Evolutionary conservation across 2,329 filamentous ascomycete genomes (phyloP).

Genomic region (Coccinonectria pachysandricola): DNA sequence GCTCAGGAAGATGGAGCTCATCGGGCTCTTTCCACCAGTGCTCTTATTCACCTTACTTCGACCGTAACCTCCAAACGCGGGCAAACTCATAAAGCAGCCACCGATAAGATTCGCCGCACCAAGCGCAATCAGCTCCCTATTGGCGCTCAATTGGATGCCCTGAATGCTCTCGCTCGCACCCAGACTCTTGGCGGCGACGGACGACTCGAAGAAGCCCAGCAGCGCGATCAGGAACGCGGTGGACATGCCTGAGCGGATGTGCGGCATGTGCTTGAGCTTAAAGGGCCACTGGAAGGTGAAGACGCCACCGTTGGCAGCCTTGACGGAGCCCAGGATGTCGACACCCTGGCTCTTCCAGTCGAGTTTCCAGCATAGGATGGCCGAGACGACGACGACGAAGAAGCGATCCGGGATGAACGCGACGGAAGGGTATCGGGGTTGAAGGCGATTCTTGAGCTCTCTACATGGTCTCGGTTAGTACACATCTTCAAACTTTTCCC

Average conservation of each 20-base stretch:
- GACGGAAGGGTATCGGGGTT: conserved; percentile 67
- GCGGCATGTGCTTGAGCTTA: conserved; percentile 60
- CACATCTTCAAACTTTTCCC: too few relatives aligned
- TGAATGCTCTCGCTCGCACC: conserved; percentile 61
- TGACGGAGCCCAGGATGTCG: conserved; percentile 71
- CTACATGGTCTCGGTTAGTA: too few relatives aligned
- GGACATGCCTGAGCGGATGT: conserved; percentile 77
- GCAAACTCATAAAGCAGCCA: conserved; percentile 83
- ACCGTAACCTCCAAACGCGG: conserved; percentile 92
- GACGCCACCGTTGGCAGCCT: conserved; percentile 57
- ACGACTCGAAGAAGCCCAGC: conserved; percentile 97
- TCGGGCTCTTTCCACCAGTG: conserved; percentile 84
- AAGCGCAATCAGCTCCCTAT: conserved; percentile 85
- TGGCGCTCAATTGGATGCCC: conserved; percentile 75
- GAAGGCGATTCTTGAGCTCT: conserved; percentile 69
- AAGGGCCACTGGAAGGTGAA: conserved; percentile 87
- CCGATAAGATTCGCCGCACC: conserved; percentile 87
- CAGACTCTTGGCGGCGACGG: conserved; percentile 87
- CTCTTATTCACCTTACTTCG: conserved; percentile 90
- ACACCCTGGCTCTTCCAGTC: conserved; percentile 74
- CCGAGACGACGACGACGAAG: conserved; percentile 74
- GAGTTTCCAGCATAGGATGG: conserved; percentile 65
- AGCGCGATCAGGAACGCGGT: conserved; percentile 90
- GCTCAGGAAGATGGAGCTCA: conserved; percentile 83
- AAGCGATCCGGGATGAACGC: conserved; percentile 91